Conservation (phyloP, 169 alveolate species). For the Eimeria falciformis region DNA sequence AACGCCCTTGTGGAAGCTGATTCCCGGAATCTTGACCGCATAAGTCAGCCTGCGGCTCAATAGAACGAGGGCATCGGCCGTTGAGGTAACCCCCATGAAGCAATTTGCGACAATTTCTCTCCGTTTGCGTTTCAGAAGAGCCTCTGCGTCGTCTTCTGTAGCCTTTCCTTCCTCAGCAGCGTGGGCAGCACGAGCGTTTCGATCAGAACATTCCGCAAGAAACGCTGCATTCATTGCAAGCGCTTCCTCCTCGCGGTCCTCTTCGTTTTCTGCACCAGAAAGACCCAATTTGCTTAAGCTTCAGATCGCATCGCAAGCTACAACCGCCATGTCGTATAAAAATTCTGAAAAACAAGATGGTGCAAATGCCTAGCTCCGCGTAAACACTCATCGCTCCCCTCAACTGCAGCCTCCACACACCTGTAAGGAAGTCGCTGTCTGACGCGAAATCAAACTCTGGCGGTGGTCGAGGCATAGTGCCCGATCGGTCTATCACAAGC, state of each 20-base stretch:
- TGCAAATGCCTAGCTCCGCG: too few species aligned
- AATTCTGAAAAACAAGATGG: too few species aligned
- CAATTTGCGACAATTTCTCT: background rate
- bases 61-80: background rate
- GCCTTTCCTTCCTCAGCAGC: background rate
- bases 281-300: too few species aligned
- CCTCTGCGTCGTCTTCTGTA: conserved; percentile 2
- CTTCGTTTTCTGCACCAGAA: conserved; percentile 23
- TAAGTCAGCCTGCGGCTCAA: conserved; percentile 32
- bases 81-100: background rate
- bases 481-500: background rate
- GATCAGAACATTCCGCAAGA: conserved; percentile 13
- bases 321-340: too few species aligned
- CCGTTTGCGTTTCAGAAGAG: background rate
- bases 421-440: conserved; percentile 17
- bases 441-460: conserved; percentile 3
- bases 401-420: background rate
- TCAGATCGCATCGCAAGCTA: too few species aligned
- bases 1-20: conserved; percentile 54
- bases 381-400: too few species aligned
- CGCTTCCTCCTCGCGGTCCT: conserved; percentile 30
- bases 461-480: background rate
- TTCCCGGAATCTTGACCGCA: conserved; percentile 46
- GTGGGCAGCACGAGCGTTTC: background rate
- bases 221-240: conserved; percentile 3